Base-by-base conservation (phyloP, 2,329 filamentous ascomycete species). In the Gremmenia infestans region DNA sequence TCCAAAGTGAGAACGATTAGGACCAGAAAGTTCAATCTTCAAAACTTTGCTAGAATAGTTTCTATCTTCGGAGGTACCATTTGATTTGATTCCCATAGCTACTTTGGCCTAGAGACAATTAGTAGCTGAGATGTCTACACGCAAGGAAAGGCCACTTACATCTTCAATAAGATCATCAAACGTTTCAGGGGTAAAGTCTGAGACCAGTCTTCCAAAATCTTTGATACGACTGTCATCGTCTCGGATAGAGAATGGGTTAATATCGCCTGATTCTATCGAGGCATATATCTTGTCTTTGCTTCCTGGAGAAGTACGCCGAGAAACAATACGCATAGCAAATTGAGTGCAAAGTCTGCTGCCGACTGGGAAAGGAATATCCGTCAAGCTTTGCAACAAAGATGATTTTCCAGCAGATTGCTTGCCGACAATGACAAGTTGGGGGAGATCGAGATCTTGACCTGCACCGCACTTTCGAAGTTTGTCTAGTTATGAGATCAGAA, bases 391-490 rank as follows among this genome's bases (percentile, higher is more conserved):
- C 2, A 74, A 60, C 1, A 74, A 61, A 5, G 72, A 73, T 0
- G 72, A 74, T 23, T 74, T 74, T 2, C 72, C 72, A 2, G 69
- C 64, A 0, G 71, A 74, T 55, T 74, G 72, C 0, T 68, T 65
- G 1, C 72, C 72, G 0, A 73, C 70, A 28, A 74, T 71, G 1
- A 74, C 66, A 5, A 73, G 67, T 70, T 75, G 70, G 1, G 72
- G 71, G 19, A 71, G 66, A 7, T 67, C 69, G 3, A 74, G 57
- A 9, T 67, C 61, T 42, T 65, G 62, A 11, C 60, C 62, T 1
- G 67, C 66, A 4, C 67, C 67, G 51, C 66, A 70, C 4, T 66
- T 65, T 37, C 72, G 70, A 0, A 75, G 53, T 7, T 69, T 55
- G 47, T 75, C 55, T 56, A 25, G 7, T 7, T 5, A 15, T 48